Evolutionary conservation across 495 filamentous ascomycete species (phyloP).

Genomic region (Daldinia grandis): DNA sequence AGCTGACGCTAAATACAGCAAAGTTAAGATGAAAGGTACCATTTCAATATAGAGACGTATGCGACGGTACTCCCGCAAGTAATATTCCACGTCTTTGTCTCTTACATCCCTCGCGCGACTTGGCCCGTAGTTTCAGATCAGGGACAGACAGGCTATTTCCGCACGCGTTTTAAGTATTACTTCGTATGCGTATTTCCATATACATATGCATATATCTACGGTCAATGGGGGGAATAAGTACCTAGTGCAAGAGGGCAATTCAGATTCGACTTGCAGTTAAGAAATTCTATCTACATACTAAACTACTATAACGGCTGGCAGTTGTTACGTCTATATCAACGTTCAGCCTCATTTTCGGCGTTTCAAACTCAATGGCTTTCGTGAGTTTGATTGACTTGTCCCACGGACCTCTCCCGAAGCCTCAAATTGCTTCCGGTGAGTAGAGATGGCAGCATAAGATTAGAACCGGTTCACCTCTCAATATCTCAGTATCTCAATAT

Average conservation of each 20-base stretch:
- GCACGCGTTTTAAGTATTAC: not conserved
- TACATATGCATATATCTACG: not conserved
- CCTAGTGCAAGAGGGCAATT: not conserved
- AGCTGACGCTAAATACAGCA: not conserved
- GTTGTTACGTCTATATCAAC: slow-evolving; percentile 1
- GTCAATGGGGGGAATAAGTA: not conserved
- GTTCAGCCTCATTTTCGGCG: slow-evolving; percentile 31
- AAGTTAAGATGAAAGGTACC: slow-evolving; percentile 30
- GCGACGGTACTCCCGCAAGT: slow-evolving; percentile 2
- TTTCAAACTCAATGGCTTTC: slow-evolving; percentile 15
- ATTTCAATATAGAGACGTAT: not conserved
- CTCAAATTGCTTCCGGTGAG: not conserved
- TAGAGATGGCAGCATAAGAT: not conserved
- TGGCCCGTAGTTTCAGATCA: slow-evolving; percentile 21
- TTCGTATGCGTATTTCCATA: not conserved
- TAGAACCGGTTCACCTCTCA: not conserved
- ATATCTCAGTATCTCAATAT: not conserved
- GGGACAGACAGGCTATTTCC: not conserved
- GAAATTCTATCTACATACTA: too few species aligned
- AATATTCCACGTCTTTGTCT: not conserved
- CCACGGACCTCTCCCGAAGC: slow-evolving; percentile 10
- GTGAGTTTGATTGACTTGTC: slow-evolving; percentile 17
- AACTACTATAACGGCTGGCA: not conserved
- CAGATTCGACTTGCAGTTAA: not conserved
- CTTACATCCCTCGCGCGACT: slow-evolving; percentile 34